phyloP scores from a whole-genome alignment of 495 filamentous ascomycete species.

The Pseudomonodictys pantanalensis region DNA sequence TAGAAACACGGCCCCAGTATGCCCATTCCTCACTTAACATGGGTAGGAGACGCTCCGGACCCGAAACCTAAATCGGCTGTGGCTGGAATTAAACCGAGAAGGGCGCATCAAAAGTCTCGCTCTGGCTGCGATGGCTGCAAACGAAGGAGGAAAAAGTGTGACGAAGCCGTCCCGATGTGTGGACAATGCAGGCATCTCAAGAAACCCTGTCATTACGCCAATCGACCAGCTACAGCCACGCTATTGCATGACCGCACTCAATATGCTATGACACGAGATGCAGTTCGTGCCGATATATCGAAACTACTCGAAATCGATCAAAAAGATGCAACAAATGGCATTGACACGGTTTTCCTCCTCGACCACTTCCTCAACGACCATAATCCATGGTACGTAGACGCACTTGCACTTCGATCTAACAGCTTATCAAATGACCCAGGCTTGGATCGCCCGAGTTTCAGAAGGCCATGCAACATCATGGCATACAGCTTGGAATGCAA shows the following conservation, averaged over 20 bases:
- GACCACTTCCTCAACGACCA: conserved; percentile 20
- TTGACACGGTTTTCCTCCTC: conserved; percentile 15
- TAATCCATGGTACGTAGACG: conserved; percentile 17
- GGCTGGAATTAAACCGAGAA: not conserved
- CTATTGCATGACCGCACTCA: not conserved
- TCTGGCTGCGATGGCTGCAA: conserved; percentile 23
- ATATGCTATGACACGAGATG: not conserved
- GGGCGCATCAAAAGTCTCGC: conserved; percentile 23
- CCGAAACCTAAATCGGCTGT: not conserved
- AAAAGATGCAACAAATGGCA: not conserved
- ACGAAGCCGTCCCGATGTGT: conserved; percentile 17
- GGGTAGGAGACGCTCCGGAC: not conserved
- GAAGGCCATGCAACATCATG: conserved; percentile 18
- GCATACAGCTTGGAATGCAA: conserved; percentile 6
- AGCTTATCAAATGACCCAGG: too few species aligned
- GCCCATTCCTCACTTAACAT: too few species aligned
- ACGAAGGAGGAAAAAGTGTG: conserved; percentile 17
- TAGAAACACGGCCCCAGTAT: too few species aligned
- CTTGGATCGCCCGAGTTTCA: conserved; percentile 14
- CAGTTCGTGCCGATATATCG: not conserved
- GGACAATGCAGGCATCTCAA: not conserved
- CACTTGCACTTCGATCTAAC: too few species aligned
- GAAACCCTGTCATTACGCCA: not conserved
- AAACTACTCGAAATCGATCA: not conserved
- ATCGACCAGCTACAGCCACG: not conserved